Evolutionary conservation across 148 eudicot species (phyloP), one percentile per base, ranked within the genome.

Genomic region (Chenopodium formosanum): DNA sequence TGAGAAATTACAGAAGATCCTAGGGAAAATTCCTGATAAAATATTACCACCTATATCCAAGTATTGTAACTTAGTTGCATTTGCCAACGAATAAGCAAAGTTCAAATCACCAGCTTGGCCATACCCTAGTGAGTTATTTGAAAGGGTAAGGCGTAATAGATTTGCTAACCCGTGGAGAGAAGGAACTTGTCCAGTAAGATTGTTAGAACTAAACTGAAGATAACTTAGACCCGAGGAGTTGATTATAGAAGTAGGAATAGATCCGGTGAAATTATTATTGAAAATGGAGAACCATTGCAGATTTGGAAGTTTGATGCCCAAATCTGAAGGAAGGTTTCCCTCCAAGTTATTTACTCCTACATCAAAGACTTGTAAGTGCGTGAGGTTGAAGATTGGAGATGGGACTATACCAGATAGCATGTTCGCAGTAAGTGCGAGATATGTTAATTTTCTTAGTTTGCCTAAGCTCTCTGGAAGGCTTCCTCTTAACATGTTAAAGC

Each of bases 61-160:
- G 0, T 0, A 10, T 0, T 10, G 14, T 11, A 50, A 50, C 2
- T 13, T 0, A 50, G 82, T 85, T n/a, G 86, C 84, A 76, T 90
- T 88, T 23, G 52, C 73, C 27, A 90, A 72, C 3, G 89, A 76
- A 20, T 82, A 34, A n/a, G 86, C 22, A 40, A 90, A 90, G 5
- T 48, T 60, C 32, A 88, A 58, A 69, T 88, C 89, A 68, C 19
- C 14, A 25, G 63, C 19, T 75, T 66, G 74, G 9, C 73, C 82
- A 2, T n/a, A 34, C 37, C 90, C 89, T 3, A 90, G 86, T 14
- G 64, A 74, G 64, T 90, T 90, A 8, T 25, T 0, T 7, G 0
- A 0, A 34, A 89, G 4, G 2, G 3, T 3, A 34, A 34, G 40
- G 2, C 3, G 2, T 34, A 3, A 34, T 2, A 34, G 7, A 3